Conservation (phyloP, 768 basidiomycete genomes). For the Lactarius sanguifluus region DNA sequence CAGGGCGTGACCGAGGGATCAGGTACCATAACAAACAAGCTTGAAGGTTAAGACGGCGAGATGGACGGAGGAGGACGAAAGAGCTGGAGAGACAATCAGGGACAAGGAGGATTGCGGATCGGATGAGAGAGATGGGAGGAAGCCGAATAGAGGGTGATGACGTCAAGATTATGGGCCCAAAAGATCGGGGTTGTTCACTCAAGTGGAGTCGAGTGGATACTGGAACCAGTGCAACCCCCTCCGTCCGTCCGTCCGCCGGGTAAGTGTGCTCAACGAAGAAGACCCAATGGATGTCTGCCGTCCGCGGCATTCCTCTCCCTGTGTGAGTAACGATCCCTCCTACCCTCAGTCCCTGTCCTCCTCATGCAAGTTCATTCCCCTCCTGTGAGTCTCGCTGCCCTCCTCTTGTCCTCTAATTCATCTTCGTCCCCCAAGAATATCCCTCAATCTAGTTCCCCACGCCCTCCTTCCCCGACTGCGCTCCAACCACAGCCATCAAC, state of each 20-base stretch:
- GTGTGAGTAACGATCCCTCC: conserved; percentile 15
- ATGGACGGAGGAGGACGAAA: neutral
- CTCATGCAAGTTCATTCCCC: conserved; percentile 24
- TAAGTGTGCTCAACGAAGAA: conserved; percentile 12
- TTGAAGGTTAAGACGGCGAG: neutral
- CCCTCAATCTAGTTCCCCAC: conserved; percentile 7
- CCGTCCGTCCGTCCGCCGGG: conserved; percentile 14
- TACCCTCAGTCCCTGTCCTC: conserved; percentile 13
- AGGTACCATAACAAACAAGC: neutral
- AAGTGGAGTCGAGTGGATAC: conserved; percentile 27
- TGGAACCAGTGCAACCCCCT: conserved; percentile 2
- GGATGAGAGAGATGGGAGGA: neutral
- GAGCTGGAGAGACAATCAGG: neutral
- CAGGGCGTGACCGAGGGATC: too few relatives aligned
- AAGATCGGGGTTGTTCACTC: conserved; percentile 25
- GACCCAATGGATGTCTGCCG: conserved; percentile 19
- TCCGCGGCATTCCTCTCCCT: conserved; percentile 24
- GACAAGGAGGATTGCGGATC: too few relatives aligned
- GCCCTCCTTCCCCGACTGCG: conserved; percentile 15
- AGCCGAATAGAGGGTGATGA: conserved; percentile 27
- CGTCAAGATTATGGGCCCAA: conserved; percentile 22
- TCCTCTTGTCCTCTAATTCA: conserved; percentile 11
- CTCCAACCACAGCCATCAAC: conserved; percentile 1
- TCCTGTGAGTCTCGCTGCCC: conserved; percentile 12
- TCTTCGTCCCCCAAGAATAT: conserved; percentile 12